Percentiles rank a stretch among this genome's conserved stretches.
Evolutionary conservation across 441 rosid genomes (phyloP).

Genomic region (Dalechampia spathulata): DNA sequence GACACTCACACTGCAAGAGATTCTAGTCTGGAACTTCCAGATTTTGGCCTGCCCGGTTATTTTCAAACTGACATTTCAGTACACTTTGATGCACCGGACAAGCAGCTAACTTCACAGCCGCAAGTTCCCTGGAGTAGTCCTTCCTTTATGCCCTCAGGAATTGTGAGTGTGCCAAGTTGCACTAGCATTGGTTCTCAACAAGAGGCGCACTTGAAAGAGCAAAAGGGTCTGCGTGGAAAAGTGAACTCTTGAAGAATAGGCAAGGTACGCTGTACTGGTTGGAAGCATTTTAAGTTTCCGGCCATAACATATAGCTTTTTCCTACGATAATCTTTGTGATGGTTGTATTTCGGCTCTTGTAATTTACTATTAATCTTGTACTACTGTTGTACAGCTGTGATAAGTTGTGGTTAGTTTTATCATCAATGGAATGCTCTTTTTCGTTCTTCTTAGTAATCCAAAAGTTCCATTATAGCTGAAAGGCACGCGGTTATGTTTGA

Average conservation of each 20-base stretch:
- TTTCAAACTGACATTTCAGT: conserved; percentile 23
- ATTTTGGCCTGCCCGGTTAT: conserved; percentile 17
- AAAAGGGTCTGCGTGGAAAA: conserved; percentile 16
- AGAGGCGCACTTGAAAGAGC: conserved; percentile 15
- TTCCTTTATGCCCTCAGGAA: conserved; percentile 12
- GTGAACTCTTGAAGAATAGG: conserved; percentile 13
- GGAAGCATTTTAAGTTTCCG: background rate
- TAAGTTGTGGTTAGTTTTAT: background rate
- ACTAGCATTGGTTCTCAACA: conserved; percentile 18
- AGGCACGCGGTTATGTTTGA: too few species aligned
- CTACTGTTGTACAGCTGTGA: background rate
- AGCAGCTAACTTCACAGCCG: conserved; percentile 20
- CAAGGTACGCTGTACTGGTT: background rate
- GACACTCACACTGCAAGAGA: conserved; percentile 10
- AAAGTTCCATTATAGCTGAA: background rate
- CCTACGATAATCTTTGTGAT: background rate
- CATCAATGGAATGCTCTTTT: background rate
- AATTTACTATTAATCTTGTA: background rate
- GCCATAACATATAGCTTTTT: background rate
- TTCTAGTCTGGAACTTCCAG: conserved; percentile 18
- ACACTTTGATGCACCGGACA: conserved; percentile 19
- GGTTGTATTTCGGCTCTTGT: background rate
- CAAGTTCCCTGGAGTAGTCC: conserved; percentile 13
- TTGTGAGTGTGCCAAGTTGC: conserved; percentile 22
- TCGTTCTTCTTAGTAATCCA: background rate